Evolutionary conservation across 768 basidiomycete genomes (phyloP).

Genomic region (Suillus decipiens): DNA sequence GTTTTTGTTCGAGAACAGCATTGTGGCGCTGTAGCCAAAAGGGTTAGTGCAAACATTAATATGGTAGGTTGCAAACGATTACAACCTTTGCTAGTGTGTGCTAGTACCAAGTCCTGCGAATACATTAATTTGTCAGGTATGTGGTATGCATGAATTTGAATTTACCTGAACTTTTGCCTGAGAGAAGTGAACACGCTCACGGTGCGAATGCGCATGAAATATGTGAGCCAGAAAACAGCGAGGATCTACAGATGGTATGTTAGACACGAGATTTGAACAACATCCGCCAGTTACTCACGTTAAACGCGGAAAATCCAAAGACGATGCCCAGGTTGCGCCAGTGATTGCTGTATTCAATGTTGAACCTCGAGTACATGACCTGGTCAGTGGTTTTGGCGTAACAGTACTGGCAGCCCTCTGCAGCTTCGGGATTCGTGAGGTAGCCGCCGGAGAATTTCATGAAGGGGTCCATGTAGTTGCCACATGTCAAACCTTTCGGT

Average conservation of each 20-base stretch:
- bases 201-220: neutral
- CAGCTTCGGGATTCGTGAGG: conserved; percentile 40
- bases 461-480: conserved; percentile 44
- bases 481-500: conserved; percentile 48
- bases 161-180: neutral
- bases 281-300: conserved; percentile 35
- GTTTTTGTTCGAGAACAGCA: neutral
- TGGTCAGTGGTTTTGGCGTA: conserved; percentile 54
- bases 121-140: neutral
- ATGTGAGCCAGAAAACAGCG: neutral
- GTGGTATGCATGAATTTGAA: neutral
- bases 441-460: conserved; percentile 47
- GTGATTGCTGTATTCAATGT: conserved; percentile 54
- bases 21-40: neutral
- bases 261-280: neutral
- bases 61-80: neutral
- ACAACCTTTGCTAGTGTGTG: neutral
- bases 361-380: conserved; percentile 48
- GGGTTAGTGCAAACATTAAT: neutral
- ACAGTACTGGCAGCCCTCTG: conserved; percentile 52
- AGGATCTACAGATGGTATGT: neutral
- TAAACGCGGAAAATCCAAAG: conserved; percentile 43
- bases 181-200: neutral
- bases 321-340: conserved; percentile 53
- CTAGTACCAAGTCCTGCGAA: neutral